Percentiles rank a stretch among this genome's conserved stretches.
Conservation (phyloP, 495 filamentous ascomycete genomes). For the Penicillium nucicola region DNA sequence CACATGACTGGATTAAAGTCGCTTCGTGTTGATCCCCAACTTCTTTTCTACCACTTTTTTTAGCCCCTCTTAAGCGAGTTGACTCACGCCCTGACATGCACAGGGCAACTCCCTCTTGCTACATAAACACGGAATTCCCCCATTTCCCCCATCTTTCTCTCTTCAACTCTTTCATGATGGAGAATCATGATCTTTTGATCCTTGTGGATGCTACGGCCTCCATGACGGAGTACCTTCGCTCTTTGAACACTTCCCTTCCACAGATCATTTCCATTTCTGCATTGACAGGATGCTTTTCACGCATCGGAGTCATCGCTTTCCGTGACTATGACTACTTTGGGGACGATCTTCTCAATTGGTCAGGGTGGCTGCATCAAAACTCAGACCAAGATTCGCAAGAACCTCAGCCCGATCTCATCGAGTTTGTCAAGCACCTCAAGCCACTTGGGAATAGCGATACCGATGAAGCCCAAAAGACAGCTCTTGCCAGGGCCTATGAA, state of each 20-base stretch:
- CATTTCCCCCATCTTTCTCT: neutral
- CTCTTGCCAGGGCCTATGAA: conserved; percentile 37
- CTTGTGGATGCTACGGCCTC: conserved; percentile 44
- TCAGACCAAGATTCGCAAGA: neutral
- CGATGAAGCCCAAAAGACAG: conserved; percentile 45
- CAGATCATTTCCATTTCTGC: conserved; percentile 44
- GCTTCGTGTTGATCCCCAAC: no score
- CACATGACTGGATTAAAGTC: no score
- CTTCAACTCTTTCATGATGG: neutral
- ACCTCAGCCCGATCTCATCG: conserved; percentile 11
- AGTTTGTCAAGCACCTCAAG: conserved; percentile 1
- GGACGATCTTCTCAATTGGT: conserved; percentile 32
- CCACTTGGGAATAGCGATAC: conserved; percentile 28
- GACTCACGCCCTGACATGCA: no score
- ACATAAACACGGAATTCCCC: no score
- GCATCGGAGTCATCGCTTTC: conserved; percentile 43
- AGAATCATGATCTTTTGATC: conserved; percentile 15
- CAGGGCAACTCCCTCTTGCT: no score
- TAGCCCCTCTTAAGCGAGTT: no score
- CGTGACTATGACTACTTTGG: conserved; percentile 43
- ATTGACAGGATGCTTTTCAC: conserved; percentile 41
- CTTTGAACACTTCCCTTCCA: conserved; percentile 38
- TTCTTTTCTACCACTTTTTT: no score
- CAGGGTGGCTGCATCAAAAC: conserved; percentile 32
- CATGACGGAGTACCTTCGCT: conserved; percentile 34